Conservation (phyloP, 2,329 filamentous ascomycete genomes). For the Scortechinia acanthostroma region DNA sequence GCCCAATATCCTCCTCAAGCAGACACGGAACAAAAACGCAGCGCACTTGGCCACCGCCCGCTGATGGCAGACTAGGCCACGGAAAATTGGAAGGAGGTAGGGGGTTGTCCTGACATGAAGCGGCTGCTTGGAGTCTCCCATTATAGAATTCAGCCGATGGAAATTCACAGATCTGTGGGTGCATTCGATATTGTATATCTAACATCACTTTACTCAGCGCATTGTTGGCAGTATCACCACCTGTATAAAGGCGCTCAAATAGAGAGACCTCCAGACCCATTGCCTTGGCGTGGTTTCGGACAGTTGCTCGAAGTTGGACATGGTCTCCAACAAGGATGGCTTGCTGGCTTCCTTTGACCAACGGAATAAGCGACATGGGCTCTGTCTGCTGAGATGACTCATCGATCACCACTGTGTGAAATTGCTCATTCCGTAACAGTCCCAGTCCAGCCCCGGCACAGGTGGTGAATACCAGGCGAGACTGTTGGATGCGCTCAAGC, state of each 20-base stretch:
- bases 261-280: constrained; percentile 29
- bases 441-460: constrained; percentile 31
- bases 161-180: too few relatives aligned
- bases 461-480: constrained; percentile 31
- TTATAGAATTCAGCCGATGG: too few relatives aligned
- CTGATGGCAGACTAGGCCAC: too few relatives aligned
- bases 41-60: too few relatives aligned
- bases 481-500: constrained; percentile 22
- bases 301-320: constrained; percentile 33
- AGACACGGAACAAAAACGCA: too few relatives aligned
- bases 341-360: constrained; percentile 30
- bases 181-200: constrained; percentile 34
- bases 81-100: too few relatives aligned
- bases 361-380: constrained; percentile 25
- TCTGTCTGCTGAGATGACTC: constrained; percentile 38
- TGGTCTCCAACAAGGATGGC: constrained; percentile 35
- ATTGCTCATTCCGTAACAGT: constrained; percentile 24
- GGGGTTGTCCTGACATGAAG: too few relatives aligned
- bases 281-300: constrained; percentile 21
- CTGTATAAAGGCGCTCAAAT: constrained; percentile 29
- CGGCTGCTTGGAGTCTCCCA: too few relatives aligned
- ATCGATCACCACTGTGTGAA: constrained; percentile 31
- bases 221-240: constrained; percentile 2
- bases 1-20: too few relatives aligned
- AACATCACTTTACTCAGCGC: constrained; percentile 26